Conservation (phyloP, 75 land plant species). For the Pinus taeda region DNA sequence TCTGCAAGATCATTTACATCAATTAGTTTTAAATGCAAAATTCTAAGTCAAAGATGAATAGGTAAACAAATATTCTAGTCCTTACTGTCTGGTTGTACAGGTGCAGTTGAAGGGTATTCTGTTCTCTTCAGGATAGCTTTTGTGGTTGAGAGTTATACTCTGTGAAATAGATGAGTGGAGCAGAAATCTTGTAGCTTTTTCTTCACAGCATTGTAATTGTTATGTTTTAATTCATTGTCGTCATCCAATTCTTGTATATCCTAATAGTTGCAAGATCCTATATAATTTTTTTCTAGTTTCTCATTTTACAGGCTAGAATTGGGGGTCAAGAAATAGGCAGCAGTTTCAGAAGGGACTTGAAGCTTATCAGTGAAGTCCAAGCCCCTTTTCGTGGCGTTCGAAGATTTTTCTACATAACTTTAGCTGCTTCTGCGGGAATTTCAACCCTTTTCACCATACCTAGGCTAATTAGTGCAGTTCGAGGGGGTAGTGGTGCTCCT, state of each 20-base stretch:
- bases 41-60: background rate
- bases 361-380: conserved; percentile 97
- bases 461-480: conserved; percentile 65
- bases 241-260: background rate
- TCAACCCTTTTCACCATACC: conserved; percentile 81
- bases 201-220: background rate
- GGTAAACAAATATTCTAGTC: background rate
- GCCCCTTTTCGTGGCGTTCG: conserved; percentile 95
- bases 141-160: background rate
- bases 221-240: background rate
- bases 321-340: conserved; percentile 90
- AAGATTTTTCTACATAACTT: conserved; percentile 84
- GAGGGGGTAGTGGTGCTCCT: conserved; percentile 92
- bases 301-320: conserved; percentile 60
- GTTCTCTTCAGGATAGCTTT: conserved; percentile 4
- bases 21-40: background rate
- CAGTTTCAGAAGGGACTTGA: conserved; percentile 91
- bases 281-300: background rate
- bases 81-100: background rate
- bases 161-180: background rate
- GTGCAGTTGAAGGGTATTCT: background rate
- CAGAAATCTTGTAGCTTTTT: background rate
- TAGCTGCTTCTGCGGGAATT: conserved; percentile 89
- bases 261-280: background rate
- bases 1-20: background rate